These are phyloP conservation scores for Aspergillus carbonarius DNA, from an alignment of 2,329 filamentous ascomycete species.

Conservation along the genomic window DNA sequence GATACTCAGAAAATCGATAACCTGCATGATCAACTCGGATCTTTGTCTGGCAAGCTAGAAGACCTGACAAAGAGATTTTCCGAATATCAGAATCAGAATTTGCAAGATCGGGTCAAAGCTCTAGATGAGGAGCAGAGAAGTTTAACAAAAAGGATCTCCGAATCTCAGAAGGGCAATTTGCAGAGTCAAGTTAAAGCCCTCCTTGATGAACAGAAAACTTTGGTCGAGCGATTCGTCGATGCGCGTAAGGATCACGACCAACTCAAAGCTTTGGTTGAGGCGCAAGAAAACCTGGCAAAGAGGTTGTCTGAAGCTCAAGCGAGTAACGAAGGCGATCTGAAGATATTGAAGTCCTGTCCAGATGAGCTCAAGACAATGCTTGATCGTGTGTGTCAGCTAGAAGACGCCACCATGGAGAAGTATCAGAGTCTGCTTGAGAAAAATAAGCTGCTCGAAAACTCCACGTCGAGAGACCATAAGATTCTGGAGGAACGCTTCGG, in stretches of 20 bases:
- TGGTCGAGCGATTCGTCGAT: neutral
- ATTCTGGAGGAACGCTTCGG: neutral
- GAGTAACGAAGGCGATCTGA: neutral
- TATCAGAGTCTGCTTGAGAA: slow-evolving; percentile 7
- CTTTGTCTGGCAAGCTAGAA: neutral
- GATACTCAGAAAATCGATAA: neutral
- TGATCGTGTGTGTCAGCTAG: slow-evolving; percentile 9
- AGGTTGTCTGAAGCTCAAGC: neutral
- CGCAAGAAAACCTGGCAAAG: neutral
- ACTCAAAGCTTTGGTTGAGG: neutral
- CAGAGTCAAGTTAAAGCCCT: neutral
- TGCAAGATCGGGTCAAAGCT: neutral
- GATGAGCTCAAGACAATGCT: slow-evolving; percentile 5
- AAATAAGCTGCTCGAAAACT: neutral
- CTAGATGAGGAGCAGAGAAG: neutral
- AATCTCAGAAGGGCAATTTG: neutral
- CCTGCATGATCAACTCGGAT: neutral
- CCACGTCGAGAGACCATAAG: neutral
- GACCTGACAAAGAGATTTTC: neutral
- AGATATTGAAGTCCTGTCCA: neutral
- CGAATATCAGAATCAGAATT: neutral
- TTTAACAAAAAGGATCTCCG: neutral
- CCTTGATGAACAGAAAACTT: neutral
- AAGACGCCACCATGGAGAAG: neutral
- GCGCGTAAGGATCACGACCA: neutral